Conservation (phyloP, 805 yeast genomes). For the Ogataea ganodermae region DNA sequence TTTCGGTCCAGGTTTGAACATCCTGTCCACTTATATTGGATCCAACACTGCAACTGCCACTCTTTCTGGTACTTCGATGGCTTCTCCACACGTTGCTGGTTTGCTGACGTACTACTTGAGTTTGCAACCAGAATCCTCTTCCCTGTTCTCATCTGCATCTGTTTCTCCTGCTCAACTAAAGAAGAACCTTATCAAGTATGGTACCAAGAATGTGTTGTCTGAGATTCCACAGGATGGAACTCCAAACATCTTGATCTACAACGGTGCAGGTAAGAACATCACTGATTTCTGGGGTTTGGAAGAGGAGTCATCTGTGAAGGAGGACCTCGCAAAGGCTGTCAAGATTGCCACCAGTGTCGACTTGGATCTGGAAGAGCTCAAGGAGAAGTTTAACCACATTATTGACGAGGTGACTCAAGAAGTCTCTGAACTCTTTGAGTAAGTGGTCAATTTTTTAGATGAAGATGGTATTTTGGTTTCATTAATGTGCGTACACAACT, state of each 20-base stretch:
- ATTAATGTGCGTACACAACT: not conserved
- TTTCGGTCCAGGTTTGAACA: slow-evolving; percentile 93
- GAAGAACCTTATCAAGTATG: slow-evolving; percentile 70
- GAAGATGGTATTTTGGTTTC: slow-evolving; percentile 6
- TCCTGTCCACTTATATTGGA: slow-evolving; percentile 82
- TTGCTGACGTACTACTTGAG: slow-evolving; percentile 86
- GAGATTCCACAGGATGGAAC: slow-evolving; percentile 69
- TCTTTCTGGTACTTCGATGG: slow-evolving; percentile 96
- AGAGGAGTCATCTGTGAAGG: slow-evolving; percentile 16
- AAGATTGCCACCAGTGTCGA: slow-evolving; percentile 26
- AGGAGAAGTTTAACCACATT: slow-evolving; percentile 24
- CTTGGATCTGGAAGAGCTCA: slow-evolving; percentile 21
- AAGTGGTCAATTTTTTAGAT: slow-evolving; percentile 1
- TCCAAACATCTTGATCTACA: slow-evolving; percentile 75
- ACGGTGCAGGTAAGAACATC: slow-evolving; percentile 78
- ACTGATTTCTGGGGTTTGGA: slow-evolving; percentile 58
- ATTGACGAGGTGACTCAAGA: slow-evolving; percentile 25
- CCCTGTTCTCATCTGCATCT: slow-evolving; percentile 59
- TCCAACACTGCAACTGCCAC: slow-evolving; percentile 75
- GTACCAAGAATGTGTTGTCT: slow-evolving; percentile 57
- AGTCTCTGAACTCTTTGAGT: slow-evolving; percentile 17
- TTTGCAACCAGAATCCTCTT: slow-evolving; percentile 72
- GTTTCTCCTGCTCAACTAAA: slow-evolving; percentile 75
- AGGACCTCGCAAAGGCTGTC: slow-evolving; percentile 25
- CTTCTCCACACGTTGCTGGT: slow-evolving; percentile 95